Evolutionary conservation across 192 early-diverging fungal genomes (phyloP), one percentile per base, ranked within the genome.

Genomic region (Thoreauomyces humboldtii): DNA sequence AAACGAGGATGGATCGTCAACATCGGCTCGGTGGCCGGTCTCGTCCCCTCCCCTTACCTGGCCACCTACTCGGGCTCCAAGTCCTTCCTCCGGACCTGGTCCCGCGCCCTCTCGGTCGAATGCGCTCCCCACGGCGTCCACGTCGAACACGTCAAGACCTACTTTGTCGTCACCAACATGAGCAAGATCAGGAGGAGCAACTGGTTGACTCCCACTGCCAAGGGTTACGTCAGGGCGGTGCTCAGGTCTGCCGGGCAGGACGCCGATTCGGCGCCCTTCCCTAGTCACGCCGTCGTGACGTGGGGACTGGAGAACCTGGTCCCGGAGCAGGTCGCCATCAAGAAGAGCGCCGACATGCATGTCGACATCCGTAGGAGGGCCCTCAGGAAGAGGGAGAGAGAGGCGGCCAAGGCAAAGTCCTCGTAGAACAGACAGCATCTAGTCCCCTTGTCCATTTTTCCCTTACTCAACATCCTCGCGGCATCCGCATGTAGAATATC

Each of bases 81-180:
- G 74, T 85, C 92, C 6, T 98, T 96, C 78, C 76, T 98, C 60
- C 85, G 84, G 46, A 88, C 77, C 65, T 98, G 91, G 86, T 93
- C 90, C 47, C 87, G 91, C 76, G 93, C 92, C 31, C 74, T 98
- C 46, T 93, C 87, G 22, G 78, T 85, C 24, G 96, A 98, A 72
- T 68, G 92, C 31, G 73, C 80, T 25, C 63, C 76, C 5, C 71
- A 80, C 24, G 87, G 87, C 41, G 81, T 98, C 24, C 75, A 88
- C 24, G 94, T 98, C 29, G 86, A 98, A 81, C 87, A 93, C 76
- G 63, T 96, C 64, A 95, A 94, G 71, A 93, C 93, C 24, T 97
- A 91, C 78, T 98, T 96, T 89, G 94, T 98, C 65, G 85, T 88
- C 51, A 91, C 96, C 11, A 82, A 85, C 48, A 97, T 98, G 96